These are phyloP conservation scores for Suillus subluteus DNA, from an alignment of 768 basidiomycete species.

Conservation along the genomic window DNA sequence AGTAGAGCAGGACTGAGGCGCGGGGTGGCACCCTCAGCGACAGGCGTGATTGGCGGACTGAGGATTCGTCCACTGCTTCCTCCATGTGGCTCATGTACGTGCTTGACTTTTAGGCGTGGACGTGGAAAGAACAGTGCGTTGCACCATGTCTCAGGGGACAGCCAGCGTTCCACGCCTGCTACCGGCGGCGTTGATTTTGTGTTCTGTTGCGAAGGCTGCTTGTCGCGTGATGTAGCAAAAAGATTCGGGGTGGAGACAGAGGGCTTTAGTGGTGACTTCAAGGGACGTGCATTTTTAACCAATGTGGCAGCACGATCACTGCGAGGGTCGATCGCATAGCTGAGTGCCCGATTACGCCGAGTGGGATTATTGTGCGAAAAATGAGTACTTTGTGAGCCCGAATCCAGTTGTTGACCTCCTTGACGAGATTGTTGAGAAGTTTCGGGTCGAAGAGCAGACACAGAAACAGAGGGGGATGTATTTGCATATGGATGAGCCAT, in stretches of 20 bases:
- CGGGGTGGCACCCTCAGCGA: conserved; percentile 29
- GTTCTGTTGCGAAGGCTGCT: conserved; percentile 14
- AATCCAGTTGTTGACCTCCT: conserved; percentile 18
- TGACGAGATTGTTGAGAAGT: conserved; percentile 27
- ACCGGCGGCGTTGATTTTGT: conserved; percentile 28
- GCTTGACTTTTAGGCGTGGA: conserved; percentile 64
- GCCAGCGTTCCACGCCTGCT: conserved; percentile 60
- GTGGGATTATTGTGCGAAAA: conserved; percentile 12
- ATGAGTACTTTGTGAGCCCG: conserved; percentile 11
- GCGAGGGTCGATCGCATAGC: background rate
- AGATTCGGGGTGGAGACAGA: conserved; percentile 74
- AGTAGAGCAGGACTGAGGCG: background rate
- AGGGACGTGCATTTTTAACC: background rate
- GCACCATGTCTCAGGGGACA: conserved; percentile 81
- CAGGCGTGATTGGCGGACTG: conserved; percentile 54
- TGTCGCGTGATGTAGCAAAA: conserved; percentile 26
- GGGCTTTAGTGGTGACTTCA: conserved; percentile 41
- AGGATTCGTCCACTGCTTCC: conserved; percentile 39
- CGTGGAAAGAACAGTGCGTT: conserved; percentile 79
- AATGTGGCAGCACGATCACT: background rate
- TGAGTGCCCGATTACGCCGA: background rate
- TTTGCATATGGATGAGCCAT: conserved; percentile 58
- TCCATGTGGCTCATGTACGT: conserved; percentile 24
- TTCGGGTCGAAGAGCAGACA: conserved; percentile 23
- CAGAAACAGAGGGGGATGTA: conserved; percentile 32